These are phyloP conservation scores for Amanita rubescens DNA, from an alignment of 768 basidiomycete genomes.

Conservation along the genomic window DNA sequence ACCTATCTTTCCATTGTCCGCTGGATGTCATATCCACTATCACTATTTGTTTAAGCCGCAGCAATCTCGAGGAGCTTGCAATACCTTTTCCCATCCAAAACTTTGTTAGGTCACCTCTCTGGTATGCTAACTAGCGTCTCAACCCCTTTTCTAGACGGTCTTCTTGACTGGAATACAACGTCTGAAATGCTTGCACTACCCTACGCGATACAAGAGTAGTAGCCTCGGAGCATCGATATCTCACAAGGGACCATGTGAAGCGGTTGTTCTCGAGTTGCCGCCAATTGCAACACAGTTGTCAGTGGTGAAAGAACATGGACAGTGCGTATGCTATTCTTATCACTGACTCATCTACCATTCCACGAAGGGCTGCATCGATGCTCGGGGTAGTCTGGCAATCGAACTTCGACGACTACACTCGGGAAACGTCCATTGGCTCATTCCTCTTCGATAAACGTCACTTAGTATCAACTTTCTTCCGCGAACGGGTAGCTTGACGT, in stretches of 20 bases:
- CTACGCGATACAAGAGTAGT: constrained; percentile 31
- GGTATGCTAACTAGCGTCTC: not conserved
- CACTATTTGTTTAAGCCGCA: constrained; percentile 35
- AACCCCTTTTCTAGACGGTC: constrained; percentile 12
- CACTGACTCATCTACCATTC: not conserved
- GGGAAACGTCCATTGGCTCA: not conserved
- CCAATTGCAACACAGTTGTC: constrained; percentile 37
- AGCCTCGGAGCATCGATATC: not conserved
- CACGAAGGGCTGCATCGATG: not conserved
- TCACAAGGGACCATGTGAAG: constrained; percentile 21
- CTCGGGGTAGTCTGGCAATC: not conserved
- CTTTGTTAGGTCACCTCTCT: constrained; percentile 23
- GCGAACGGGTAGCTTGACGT: too few relatives aligned
- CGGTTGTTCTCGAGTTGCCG: not conserved
- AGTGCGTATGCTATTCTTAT: constrained; percentile 27
- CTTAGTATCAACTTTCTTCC: not conserved
- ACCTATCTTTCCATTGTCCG: constrained; percentile 39
- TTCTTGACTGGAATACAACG: constrained; percentile 30
- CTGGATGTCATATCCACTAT: constrained; percentile 32
- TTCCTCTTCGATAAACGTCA: not conserved
- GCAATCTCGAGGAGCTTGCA: constrained; percentile 40
- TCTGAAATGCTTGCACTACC: constrained; percentile 32
- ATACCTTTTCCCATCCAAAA: constrained; percentile 46
- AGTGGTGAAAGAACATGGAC: constrained; percentile 48
- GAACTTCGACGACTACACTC: not conserved